These are phyloP conservation scores for Xylaria sp. DNA, from an alignment of 495 filamentous ascomycete species.

Conservation along the genomic window DNA sequence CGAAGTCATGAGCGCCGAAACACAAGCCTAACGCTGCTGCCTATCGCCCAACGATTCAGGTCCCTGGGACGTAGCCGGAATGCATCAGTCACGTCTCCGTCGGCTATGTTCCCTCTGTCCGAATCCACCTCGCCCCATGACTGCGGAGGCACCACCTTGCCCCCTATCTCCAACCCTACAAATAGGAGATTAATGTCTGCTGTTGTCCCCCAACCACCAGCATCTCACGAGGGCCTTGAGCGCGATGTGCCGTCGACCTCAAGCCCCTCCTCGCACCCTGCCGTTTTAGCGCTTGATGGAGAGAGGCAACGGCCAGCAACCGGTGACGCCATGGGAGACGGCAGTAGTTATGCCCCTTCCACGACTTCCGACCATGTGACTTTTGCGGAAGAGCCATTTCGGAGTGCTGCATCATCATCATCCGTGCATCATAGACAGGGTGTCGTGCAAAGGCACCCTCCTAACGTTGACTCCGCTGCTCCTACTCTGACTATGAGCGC, in stretches of 20 bases:
- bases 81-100: conserved; percentile 11
- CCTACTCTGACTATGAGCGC: conserved; percentile 11
- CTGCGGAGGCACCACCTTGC: not conserved
- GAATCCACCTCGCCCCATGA: not conserved
- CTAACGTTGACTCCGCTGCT: conserved; percentile 25
- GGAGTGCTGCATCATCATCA: conserved; percentile 28
- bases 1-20: conserved; percentile 37
- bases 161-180: conserved; percentile 36
- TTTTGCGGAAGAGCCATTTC: conserved; percentile 32
- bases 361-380: conserved; percentile 33
- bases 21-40: conserved; percentile 34
- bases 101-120: conserved; percentile 9
- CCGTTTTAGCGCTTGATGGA: not conserved
- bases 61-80: conserved; percentile 33
- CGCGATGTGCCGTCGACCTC: not conserved
- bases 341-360: conserved; percentile 4
- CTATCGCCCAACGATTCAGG: conserved; percentile 36
- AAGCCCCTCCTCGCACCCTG: not conserved
- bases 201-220: conserved; percentile 22
- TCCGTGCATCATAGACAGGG: conserved; percentile 30
- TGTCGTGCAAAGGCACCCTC: conserved; percentile 28
- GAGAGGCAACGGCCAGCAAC: not conserved
- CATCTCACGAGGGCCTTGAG: not conserved
- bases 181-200: conserved; percentile 32
- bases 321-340: not conserved